Percentiles rank a stretch among this genome's conserved stretches.
Conservation (phyloP, 139 green algal genomes). For the Picochlorum sp. region DNA sequence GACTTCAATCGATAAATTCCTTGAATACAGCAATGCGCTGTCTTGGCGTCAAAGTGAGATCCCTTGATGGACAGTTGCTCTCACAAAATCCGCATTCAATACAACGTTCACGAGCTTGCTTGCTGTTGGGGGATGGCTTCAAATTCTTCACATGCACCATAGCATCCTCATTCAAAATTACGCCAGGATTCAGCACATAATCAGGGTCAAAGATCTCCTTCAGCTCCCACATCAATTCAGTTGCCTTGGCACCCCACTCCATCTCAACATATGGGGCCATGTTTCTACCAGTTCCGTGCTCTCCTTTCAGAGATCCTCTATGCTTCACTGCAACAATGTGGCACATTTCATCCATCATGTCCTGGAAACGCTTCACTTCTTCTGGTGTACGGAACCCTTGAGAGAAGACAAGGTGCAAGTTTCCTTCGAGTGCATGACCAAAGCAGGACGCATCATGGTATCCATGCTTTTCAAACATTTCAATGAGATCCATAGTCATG, state of each 20-base stretch:
- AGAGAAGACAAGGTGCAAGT: conserved; percentile 95
- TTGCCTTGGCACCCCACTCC: conserved; percentile 91
- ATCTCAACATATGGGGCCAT: conserved; percentile 95
- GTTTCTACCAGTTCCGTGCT: conserved; percentile 92
- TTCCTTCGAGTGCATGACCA: conserved; percentile 94
- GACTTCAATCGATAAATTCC: conserved; percentile 73
- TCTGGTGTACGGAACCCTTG: conserved; percentile 82
- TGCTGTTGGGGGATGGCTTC: conserved; percentile 78
- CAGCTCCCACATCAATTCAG: conserved; percentile 96
- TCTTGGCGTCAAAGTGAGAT: conserved; percentile 87
- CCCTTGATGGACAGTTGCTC: conserved; percentile 87
- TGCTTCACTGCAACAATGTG: conserved; percentile 94
- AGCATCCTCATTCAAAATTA: conserved; percentile 70
- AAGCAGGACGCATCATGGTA: conserved; percentile 95
- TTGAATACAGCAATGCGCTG: conserved; percentile 89
- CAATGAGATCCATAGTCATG: conserved; percentile 95
- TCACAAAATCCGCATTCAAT: conserved; percentile 99
- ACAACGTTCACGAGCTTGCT: conserved; percentile 76
- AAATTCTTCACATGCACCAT: conserved; percentile 79
- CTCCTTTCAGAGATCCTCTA: conserved; percentile 84
- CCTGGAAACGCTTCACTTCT: conserved; percentile 88
- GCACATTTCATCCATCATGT: conserved; percentile 97
- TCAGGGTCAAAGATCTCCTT: conserved; percentile 93
- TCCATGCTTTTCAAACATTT: conserved; percentile 75
- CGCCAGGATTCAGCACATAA: conserved; percentile 86